Base-by-base conservation (phyloP, 805 yeast species). In the Soucietia sequanensis region DNA sequence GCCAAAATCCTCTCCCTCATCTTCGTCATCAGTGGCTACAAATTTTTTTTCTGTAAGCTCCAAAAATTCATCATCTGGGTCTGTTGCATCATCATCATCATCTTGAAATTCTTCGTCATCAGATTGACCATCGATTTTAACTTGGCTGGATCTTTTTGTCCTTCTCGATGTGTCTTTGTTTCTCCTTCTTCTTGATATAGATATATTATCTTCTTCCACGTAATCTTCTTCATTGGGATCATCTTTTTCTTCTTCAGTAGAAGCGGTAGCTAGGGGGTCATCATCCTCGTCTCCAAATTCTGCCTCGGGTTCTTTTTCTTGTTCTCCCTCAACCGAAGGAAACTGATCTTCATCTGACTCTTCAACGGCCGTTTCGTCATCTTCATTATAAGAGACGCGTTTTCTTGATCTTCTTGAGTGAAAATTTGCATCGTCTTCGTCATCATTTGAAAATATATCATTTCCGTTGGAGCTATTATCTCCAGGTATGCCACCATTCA, bases 21-120 rank as follows among this genome's bases (percentile, higher is more conserved):
- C 65, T 17, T 65, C 71, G 20, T 58, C 65, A 33, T 67, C 72
- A 1, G 63, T 43, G 18, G 68, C 72, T 31, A 67, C 44, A 30
- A 67, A 67, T 23, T 50, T 46, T 32, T 53, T 52, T 33, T 62
- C 64, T 38, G 58, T 53, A 32, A 65, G 52, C 35, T 47, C 48
- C 26, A 58, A 29, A 30, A 52, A 60, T 11, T 58, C 64, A 29
- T 56, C 63, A 13, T 50, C 53, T 2, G 25, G 45, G 29, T 31
- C 23, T 18, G 27, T 32, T 22, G 31, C 42, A n/a, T 44, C 46
- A 22, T 42, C 45, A 15, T 47, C 55, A 18, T 38, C 44, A n/a
- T n/a, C n/a, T n/a, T n/a, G n/a, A 27, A 27, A 29, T 4, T 34
- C 42, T 23, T 35, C 49, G 10, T 33, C 53, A n/a, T 42, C 47